Evolutionary conservation across 768 basidiomycete species (phyloP).

Genomic region (Myochromella boudieri): DNA sequence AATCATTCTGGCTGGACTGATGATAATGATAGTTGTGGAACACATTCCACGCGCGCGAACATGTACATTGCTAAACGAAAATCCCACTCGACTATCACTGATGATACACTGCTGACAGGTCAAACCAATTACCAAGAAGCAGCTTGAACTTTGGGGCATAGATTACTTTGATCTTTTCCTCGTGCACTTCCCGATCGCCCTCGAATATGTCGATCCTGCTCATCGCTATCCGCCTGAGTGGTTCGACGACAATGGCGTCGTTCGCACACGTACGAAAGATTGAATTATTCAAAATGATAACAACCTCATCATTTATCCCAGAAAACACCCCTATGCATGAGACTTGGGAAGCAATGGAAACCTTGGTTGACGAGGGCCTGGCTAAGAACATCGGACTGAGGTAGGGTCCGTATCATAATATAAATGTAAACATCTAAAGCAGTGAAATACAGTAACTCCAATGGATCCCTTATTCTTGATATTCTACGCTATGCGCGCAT

Average conservation of each 20-base stretch:
- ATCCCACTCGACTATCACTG: neutral
- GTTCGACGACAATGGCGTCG: constrained; percentile 71
- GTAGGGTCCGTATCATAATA: constrained; percentile 30
- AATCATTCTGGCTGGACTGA: neutral
- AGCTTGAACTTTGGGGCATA: constrained; percentile 80
- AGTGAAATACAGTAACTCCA: constrained; percentile 58
- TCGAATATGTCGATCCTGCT: constrained; percentile 76
- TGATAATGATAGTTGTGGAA: constrained; percentile 68
- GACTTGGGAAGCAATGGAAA: constrained; percentile 85
- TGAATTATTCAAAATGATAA: too few species aligned
- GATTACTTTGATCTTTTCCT: constrained; percentile 83
- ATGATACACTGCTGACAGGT: constrained; percentile 36
- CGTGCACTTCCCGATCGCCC: constrained; percentile 83
- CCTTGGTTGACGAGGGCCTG: constrained; percentile 66
- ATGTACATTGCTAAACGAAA: constrained; percentile 45
- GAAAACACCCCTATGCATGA: constrained; percentile 72
- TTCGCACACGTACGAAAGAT: constrained; percentile 57
- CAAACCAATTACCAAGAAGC: constrained; percentile 53
- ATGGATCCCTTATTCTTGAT: constrained; percentile 71
- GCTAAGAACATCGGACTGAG: constrained; percentile 81
- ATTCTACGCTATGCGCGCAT: constrained; percentile 77
- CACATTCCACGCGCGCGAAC: constrained; percentile 80
- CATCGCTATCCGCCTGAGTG: constrained; percentile 84
- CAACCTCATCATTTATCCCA: too few species aligned
- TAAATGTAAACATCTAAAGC: neutral